Base-by-base conservation (phyloP, 2,329 filamentous ascomycete species). In the Penicillium sp. region DNA sequence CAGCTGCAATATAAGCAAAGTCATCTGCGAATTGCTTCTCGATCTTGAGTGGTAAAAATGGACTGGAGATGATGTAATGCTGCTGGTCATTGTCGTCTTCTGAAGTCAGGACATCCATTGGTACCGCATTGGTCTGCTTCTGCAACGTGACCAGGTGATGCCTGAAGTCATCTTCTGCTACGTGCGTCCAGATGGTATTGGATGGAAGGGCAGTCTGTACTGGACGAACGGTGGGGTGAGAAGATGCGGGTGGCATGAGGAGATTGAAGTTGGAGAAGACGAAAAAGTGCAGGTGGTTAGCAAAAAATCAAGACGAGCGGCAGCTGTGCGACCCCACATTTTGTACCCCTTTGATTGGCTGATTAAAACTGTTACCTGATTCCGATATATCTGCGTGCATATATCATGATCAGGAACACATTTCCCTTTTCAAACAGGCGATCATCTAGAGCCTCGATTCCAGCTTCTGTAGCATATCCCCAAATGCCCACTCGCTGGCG, bases 121-220 rank as follows among this genome's bases (percentile, higher is more conserved):
- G 54, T 21, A 57, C 54, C 30, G 54, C 54, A 26, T 57, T 57
- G 4, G 54, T 57, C 54, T 57, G 54, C 54, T 49, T 57, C 46
- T 49, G 26, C 54, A 57, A 46, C 4, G 45, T 49, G n/a, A 57
- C 54, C 11, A 57, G 54, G 45, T 49, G 54, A 11, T 41, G 26
- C 38, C 54, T 21, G 45, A 57, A 57, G n/a, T 35, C 54, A 57
- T 57, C 54, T 57, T 57, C 45, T n/a, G 45, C 3, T 49, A 57
- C 21, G 45, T 29, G 54, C 45, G 54, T 49, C 54, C 54, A 57
- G 54, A 57, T 49, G 29, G 54, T 57, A 41, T 41, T 7, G 13
- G 44, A 35, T 38, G 45, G n/a, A 26, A 23, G 15, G n/a, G 54
- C 45, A 41, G 54, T 57, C 45, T 41, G 44, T 2, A 57, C 54